Percentiles rank a stretch among this genome's conserved stretches.
Conservation (phyloP, 139 green algal genomes). For the Ostreobium quekettii region DNA sequence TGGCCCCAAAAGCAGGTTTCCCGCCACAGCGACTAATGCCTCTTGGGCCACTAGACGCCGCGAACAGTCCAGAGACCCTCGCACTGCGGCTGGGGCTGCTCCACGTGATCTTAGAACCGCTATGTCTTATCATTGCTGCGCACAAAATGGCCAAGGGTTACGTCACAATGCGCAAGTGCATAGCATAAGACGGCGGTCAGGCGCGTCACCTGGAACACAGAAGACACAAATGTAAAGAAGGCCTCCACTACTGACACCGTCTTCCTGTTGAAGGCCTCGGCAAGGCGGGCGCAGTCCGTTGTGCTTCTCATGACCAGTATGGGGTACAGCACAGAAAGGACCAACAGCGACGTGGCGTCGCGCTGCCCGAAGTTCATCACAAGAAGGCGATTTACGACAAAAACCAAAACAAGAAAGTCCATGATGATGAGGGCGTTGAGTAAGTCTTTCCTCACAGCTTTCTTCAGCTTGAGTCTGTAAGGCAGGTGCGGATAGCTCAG, state of each 20-base stretch:
- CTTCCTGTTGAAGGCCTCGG: constrained; percentile 19
- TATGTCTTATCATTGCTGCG: too few relatives aligned
- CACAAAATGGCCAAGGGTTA: too few relatives aligned
- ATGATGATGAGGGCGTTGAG: constrained; percentile 16
- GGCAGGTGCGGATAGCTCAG: constrained; percentile 14
- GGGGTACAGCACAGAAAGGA: constrained; percentile 14
- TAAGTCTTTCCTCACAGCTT: constrained; percentile 14
- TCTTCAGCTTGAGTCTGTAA: constrained; percentile 9
- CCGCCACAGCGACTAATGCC: too few relatives aligned
- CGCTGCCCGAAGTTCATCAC: constrained; percentile 20
- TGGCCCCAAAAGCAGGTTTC: too few relatives aligned
- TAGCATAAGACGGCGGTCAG: too few relatives aligned
- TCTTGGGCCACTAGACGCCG: too few relatives aligned
- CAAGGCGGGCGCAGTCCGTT: constrained; percentile 13
- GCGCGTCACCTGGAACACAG: constrained; percentile 17
- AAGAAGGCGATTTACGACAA: constrained; percentile 16
- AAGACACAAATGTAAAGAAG: constrained; percentile 20
- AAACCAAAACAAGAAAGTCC: constrained; percentile 18
- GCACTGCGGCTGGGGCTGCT: neutral
- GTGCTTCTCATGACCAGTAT: constrained; percentile 15
- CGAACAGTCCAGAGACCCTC: too few relatives aligned
- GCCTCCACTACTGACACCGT: constrained; percentile 17
- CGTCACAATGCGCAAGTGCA: too few relatives aligned
- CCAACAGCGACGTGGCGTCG: constrained; percentile 14
- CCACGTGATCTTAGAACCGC: neutral